A percentile compares a stretch with the other conserved stretches of the same genome.
These are phyloP conservation scores for Eimeria maxima DNA, from an alignment of 169 alveolate species.

Conservation along the genomic window DNA sequence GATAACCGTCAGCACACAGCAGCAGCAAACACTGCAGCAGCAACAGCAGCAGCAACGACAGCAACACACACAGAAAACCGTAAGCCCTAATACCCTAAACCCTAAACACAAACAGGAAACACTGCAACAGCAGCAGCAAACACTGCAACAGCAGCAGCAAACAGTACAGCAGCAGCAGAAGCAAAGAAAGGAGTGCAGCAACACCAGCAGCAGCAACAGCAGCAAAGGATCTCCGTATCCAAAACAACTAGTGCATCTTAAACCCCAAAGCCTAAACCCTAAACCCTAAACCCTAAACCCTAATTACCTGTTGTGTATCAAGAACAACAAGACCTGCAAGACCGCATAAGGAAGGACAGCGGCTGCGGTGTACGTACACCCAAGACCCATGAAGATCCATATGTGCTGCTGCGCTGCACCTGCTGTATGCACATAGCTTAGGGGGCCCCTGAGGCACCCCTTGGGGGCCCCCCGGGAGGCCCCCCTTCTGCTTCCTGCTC, in stretches of 20 bases:
- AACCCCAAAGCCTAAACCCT: conserved; percentile 8
- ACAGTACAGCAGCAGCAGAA: not conserved
- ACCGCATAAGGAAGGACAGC: conserved; percentile 42
- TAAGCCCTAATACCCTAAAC: not conserved
- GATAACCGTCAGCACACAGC: conserved; percentile 41
- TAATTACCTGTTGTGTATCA: conserved; percentile 78
- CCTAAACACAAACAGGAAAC: not conserved
- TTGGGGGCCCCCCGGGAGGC: conserved; percentile 44
- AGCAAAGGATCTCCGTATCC: not conserved
- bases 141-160: conserved; percentile 11
- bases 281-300: conserved; percentile 37
- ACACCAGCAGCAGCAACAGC: conserved; percentile 22
- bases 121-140: conserved; percentile 17
- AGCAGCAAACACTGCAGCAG: conserved; percentile 72
- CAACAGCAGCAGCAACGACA: conserved; percentile 15
- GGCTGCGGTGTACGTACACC: conserved; percentile 62
- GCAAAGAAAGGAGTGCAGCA: not conserved
- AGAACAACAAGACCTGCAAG: conserved; percentile 50
- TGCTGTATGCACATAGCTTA: not conserved
- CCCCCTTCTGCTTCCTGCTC: conserved; percentile 2
- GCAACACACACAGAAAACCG: not conserved
- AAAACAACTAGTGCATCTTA: not conserved
- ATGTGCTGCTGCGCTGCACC: conserved; percentile 41
- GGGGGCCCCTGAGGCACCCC: conserved; percentile 26
- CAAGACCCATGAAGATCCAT: conserved; percentile 70